Evolutionary conservation across 1,284 basidiomycete genomes (phyloP).

Genomic region (Cryptococcus jaspeensis): DNA sequence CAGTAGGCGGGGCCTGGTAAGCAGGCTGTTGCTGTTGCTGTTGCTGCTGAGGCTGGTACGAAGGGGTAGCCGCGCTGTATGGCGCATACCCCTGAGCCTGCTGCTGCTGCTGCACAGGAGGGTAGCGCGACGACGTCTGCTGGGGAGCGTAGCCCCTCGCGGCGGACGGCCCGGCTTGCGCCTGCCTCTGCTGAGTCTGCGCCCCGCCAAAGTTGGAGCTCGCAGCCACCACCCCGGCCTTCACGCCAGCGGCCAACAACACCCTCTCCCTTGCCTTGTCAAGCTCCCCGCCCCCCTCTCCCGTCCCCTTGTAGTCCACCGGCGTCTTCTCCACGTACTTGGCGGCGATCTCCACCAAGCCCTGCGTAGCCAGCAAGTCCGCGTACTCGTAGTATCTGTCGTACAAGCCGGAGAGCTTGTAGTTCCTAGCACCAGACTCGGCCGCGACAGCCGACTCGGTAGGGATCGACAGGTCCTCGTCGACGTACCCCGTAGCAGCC

Average conservation of each 20-base stretch:
- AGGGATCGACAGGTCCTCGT: constrained; percentile 65
- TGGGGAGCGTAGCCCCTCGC: constrained; percentile 12
- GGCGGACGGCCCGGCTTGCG: constrained; percentile 10
- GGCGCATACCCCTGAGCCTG: not conserved
- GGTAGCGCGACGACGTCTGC: constrained; percentile 1
- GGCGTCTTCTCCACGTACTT: constrained; percentile 80
- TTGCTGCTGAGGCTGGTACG: constrained; percentile 17
- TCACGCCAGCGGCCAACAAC: constrained; percentile 35
- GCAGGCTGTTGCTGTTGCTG: constrained; percentile 30
- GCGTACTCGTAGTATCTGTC: constrained; percentile 96
- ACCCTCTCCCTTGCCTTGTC: constrained; percentile 60
- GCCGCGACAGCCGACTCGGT: constrained; percentile 52
- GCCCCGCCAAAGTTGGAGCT: not conserved
- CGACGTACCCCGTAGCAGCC: constrained; percentile 81
- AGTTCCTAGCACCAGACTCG: constrained; percentile 63
- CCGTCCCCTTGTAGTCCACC: constrained; percentile 67
- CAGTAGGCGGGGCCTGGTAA: constrained; percentile 14
- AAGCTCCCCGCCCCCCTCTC: constrained; percentile 58
- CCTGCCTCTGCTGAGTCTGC: not conserved
- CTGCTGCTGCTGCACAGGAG: constrained; percentile 7
- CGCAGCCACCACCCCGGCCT: constrained; percentile 3
- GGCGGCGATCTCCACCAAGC: constrained; percentile 78
- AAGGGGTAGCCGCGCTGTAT: constrained; percentile 9
- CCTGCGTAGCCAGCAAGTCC: constrained; percentile 85
- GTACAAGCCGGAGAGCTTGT: constrained; percentile 82